phyloP scores from a whole-genome alignment of 768 basidiomycete species.

The Trametes punicea region DNA sequence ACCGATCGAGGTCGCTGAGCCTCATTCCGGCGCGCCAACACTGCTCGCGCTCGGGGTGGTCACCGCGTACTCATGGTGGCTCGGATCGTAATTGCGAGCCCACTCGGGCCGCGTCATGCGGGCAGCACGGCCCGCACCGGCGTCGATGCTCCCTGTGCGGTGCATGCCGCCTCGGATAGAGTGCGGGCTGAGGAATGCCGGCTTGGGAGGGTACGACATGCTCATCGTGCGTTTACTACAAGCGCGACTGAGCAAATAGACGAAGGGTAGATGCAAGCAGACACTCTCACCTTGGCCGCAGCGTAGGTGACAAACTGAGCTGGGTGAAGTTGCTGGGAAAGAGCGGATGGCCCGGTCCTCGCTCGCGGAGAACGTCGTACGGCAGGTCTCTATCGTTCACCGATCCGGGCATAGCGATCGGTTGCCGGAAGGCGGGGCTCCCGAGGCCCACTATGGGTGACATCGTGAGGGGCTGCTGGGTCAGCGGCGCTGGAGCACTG shows the following conservation, averaged over 20 bases:
- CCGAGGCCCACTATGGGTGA: constrained; percentile 20
- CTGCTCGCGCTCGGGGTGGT: constrained; percentile 39
- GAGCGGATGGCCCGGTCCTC: constrained; percentile 69
- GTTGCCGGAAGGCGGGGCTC: constrained; percentile 4
- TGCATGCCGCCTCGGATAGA: constrained; percentile 22
- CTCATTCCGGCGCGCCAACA: constrained; percentile 19
- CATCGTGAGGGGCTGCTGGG: constrained; percentile 17
- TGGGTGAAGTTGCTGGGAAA: constrained; percentile 82
- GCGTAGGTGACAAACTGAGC: constrained; percentile 61
- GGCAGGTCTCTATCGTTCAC: constrained; percentile 23
- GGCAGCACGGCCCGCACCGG: constrained; percentile 24
- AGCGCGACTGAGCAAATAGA: not conserved
- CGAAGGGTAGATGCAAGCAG: not conserved
- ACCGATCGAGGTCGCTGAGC: not conserved
- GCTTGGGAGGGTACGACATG: constrained; percentile 26
- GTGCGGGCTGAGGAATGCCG: constrained; percentile 28
- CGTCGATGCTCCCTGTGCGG: constrained; percentile 22
- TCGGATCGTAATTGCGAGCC: constrained; percentile 40
- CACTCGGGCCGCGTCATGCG: constrained; percentile 28
- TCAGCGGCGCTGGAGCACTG: constrained; percentile 5
- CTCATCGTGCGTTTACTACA: constrained; percentile 28
- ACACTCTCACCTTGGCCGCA: constrained; percentile 48
- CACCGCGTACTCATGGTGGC: constrained; percentile 43
- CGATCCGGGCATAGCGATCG: constrained; percentile 13
- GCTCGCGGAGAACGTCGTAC: constrained; percentile 56